phyloP scores from a whole-genome alignment of 2,329 filamentous ascomycete species.

The Furcasterigmium sp. region DNA sequence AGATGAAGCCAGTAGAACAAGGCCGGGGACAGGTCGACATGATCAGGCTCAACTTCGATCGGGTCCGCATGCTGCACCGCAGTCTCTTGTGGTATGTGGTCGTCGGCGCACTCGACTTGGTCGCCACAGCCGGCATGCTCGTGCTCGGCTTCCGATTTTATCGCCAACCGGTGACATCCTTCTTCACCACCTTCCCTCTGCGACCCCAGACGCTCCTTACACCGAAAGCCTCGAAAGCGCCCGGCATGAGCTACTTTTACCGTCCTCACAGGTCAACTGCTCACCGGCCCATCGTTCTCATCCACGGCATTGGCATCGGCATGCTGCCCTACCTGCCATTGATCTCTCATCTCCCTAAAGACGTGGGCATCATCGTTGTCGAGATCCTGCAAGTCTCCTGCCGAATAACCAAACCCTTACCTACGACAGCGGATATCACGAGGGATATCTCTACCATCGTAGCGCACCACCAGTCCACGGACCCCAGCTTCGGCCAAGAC shows the following conservation, averaged over 20 bases:
- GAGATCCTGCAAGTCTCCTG: slow-evolving; percentile 64
- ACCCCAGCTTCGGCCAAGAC: background rate
- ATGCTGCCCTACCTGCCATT: slow-evolving; percentile 56
- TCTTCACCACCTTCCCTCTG: slow-evolving; percentile 51
- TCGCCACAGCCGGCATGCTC: slow-evolving; percentile 36
- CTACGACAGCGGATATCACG: slow-evolving; percentile 9
- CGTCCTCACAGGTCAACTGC: slow-evolving; percentile 55
- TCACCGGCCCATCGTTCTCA: slow-evolving; percentile 57
- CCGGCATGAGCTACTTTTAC: slow-evolving; percentile 58
- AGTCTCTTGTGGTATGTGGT: slow-evolving; percentile 60
- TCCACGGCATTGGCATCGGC: slow-evolving; percentile 68
- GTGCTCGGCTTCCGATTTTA: slow-evolving; percentile 47
- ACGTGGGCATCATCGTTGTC: slow-evolving; percentile 59
- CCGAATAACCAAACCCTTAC: slow-evolving; percentile 45
- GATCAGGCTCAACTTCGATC: slow-evolving; percentile 62
- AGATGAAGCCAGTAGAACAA: slow-evolving; percentile 42
- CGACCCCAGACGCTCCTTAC: slow-evolving; percentile 45
- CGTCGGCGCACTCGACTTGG: slow-evolving; percentile 38
- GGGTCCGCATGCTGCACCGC: slow-evolving; percentile 55
- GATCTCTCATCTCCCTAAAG: slow-evolving; percentile 31
- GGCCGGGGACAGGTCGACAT: slow-evolving; percentile 52
- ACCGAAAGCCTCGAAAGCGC: slow-evolving; percentile 39
- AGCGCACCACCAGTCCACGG: slow-evolving; percentile 21
- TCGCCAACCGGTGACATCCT: slow-evolving; percentile 22
- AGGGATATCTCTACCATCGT: slow-evolving; percentile 37